Conservation (phyloP, 202 grass and related monocot genomes). For the Miscanthus sacchariflorus region DNA sequence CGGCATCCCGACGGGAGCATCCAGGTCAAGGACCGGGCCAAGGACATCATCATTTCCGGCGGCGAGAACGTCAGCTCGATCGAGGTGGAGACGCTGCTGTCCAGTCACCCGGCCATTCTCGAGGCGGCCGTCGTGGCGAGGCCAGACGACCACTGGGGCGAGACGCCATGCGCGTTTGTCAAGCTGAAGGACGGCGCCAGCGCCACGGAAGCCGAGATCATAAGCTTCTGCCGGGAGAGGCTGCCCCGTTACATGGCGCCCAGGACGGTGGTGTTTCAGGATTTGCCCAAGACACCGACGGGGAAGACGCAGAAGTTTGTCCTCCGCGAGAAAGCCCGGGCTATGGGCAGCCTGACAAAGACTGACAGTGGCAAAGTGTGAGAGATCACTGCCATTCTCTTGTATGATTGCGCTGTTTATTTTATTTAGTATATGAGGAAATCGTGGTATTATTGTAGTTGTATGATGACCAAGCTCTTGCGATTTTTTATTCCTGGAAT, state of each 20-base stretch:
- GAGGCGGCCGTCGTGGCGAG: conserved; percentile 73
- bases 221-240: conserved; percentile 58
- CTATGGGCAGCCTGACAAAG: conserved; percentile 61
- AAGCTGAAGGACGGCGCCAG: conserved; percentile 53
- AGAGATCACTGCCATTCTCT: neutral
- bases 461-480: neutral
- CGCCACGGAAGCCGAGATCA: conserved; percentile 57
- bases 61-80: conserved; percentile 91
- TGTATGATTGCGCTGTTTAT: neutral
- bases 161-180: conserved; percentile 82
- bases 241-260: conserved; percentile 80
- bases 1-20: conserved; percentile 73
- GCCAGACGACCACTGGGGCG: conserved; percentile 77
- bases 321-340: conserved; percentile 63
- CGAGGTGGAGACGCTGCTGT: conserved; percentile 74
- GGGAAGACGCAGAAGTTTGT: conserved; percentile 89
- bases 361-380: conserved; percentile 31
- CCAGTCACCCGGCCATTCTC: conserved; percentile 62
- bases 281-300: conserved; percentile 79
- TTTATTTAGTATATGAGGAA: neutral
- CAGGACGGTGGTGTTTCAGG: conserved; percentile 65
- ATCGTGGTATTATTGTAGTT: neutral
- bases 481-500: conserved; percentile 4
- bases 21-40: conserved; percentile 71
- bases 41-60: conserved; percentile 87